A percentile compares a stretch with the other conserved stretches of the same genome.
These are phyloP conservation scores for Serpula lacrymans DNA, from an alignment of 768 basidiomycete genomes.

Conservation along the genomic window DNA sequence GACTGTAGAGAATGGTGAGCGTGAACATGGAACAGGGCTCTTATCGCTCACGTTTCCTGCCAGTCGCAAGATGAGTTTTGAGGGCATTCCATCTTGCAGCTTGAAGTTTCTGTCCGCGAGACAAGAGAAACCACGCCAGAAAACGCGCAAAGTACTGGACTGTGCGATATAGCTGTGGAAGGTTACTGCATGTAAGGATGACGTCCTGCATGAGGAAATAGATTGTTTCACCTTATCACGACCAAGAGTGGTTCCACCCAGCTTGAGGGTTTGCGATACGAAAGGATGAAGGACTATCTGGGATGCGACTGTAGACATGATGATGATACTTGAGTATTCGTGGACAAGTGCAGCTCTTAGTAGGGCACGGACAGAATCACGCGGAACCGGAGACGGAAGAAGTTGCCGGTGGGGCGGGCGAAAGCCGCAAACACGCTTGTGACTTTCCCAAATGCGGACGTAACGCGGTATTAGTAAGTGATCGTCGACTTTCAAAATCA, in stretches of 20 bases:
- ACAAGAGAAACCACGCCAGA: slow-evolving; percentile 77
- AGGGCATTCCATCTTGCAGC: slow-evolving; percentile 80
- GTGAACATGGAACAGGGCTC: background rate
- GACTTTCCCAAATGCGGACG: no score
- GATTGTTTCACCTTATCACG: slow-evolving; percentile 74
- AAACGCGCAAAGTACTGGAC: slow-evolving; percentile 90
- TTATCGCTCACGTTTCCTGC: slow-evolving; percentile 66
- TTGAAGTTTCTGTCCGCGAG: slow-evolving; percentile 64
- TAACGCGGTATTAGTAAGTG: no score
- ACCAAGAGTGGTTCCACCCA: slow-evolving; percentile 77
- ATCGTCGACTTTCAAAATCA: no score
- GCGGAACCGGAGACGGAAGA: no score
- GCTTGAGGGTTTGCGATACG: slow-evolving; percentile 71
- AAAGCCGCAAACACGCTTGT: no score
- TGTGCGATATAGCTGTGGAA: slow-evolving; percentile 73
- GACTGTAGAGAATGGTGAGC: slow-evolving; percentile 44
- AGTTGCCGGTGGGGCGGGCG: background rate
- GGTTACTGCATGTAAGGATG: slow-evolving; percentile 1
- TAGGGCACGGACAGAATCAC: no score
- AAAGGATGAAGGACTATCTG: slow-evolving; percentile 86
- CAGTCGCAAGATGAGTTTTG: slow-evolving; percentile 80
- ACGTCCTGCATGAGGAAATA: background rate
- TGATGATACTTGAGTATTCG: no score
- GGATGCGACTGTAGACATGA: slow-evolving; percentile 49
- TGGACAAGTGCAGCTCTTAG: no score